phyloP scores from a whole-genome alignment of 345 rosid genomes.

The Eucalyptus cloeziana region DNA sequence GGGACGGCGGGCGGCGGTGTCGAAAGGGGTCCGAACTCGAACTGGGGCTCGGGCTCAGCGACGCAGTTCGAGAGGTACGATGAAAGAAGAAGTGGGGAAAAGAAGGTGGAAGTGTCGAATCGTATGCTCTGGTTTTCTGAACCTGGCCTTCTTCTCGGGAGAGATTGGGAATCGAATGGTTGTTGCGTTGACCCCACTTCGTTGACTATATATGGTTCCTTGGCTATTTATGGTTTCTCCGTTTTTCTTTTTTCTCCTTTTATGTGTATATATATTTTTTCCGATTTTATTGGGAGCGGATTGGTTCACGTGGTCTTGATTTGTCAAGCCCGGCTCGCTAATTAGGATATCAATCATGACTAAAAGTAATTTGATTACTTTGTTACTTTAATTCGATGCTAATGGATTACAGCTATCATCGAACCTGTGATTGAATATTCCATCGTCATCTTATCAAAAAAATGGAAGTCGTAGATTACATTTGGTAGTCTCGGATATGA shows the following conservation, averaged over 20 bases:
- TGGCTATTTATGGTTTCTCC: not conserved
- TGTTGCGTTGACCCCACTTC: not conserved
- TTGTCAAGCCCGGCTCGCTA: not conserved
- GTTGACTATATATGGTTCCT: not conserved
- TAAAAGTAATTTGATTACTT: not conserved
- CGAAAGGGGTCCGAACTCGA: not conserved
- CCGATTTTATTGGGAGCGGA: not conserved
- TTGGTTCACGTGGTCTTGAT: not conserved
- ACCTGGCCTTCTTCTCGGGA: not conserved
- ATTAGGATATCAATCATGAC: not conserved
- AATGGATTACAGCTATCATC: accelerated
- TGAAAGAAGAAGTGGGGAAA: not conserved
- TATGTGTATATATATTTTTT: accelerated
- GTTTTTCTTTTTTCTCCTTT: not conserved
- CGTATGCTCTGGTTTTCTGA: not conserved
- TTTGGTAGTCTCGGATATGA: accelerated
- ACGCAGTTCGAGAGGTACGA: not conserved
- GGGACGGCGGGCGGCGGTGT: not conserved
- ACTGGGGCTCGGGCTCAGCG: not conserved
- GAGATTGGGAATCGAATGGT: not conserved
- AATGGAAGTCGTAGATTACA: accelerated
- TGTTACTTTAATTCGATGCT: accelerated
- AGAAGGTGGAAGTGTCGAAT: not conserved
- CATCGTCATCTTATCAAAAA: too few species aligned
- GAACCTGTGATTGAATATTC: accelerated